Evolutionary conservation across 345 rosid genomes (phyloP), one percentile per base, ranked within the genome.

Genomic region (Moringa oleifera): DNA sequence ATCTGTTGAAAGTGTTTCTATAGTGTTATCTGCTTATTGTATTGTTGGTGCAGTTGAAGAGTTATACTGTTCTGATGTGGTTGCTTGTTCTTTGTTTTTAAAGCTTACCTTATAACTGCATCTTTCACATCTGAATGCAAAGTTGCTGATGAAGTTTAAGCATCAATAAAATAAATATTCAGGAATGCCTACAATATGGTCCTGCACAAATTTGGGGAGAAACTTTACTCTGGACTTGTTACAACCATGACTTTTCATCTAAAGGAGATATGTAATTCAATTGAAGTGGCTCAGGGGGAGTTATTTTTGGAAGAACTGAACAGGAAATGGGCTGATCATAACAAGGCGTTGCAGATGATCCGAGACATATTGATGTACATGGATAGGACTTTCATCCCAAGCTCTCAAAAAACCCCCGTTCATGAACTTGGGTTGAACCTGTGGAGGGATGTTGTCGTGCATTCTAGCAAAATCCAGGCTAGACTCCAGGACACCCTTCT

Each of bases 151-250:
- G n/a, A n/a, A n/a, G n/a, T n/a, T n/a, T n/a, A n/a, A n/a, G n/a
- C n/a, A n/a, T n/a, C n/a, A n/a, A n/a, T n/a, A n/a, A n/a, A n/a
- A n/a, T n/a, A 28, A 8, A 28, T 41, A 66, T 62, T 50, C 78
- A 94, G 99, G 81, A 90, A 90, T 66, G 99, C 99, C 7, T 94
- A 94, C 83, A 90, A 90, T 67, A 94, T 94, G 99, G 99, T 94
- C 61, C 89, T 94, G 60, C 96, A 94, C 74, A 94, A 94, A 80
- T 90, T 83, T 58, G 99, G 97, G 7, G 99, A 94, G 66, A 88
- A 79, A 79, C 77, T 94, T 33, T 94, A 90, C 60, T 70, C 81
- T 6, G 99, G 97, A 31, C 75, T 94, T 75, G 89, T 90, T 19
- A 51, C 78, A 7, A 90, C 99, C 23, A 94, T 94, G 97, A 94